phyloP scores from a whole-genome alignment of 805 yeast genomes.

The Schizosaccharomyces octosporus region DNA sequence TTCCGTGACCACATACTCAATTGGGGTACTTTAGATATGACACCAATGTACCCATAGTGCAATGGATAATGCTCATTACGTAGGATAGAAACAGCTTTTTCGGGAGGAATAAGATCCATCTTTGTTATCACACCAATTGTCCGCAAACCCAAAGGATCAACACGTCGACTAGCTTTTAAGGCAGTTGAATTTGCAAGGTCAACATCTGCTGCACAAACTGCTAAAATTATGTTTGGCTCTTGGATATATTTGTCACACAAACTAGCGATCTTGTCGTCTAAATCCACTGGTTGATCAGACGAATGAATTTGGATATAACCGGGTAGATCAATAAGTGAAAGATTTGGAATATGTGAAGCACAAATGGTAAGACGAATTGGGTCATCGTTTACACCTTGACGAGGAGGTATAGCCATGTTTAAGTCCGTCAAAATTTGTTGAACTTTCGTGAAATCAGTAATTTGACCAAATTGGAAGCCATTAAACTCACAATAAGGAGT shows the following conservation, averaged over 20 bases:
- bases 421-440: slow-evolving; percentile 68
- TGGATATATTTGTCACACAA: slow-evolving; percentile 69
- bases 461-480: slow-evolving; percentile 50
- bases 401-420: slow-evolving; percentile 72
- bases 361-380: slow-evolving; percentile 80
- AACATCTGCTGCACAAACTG: slow-evolving; percentile 93
- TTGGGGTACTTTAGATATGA: slow-evolving; percentile 58
- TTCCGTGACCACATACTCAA: slow-evolving; percentile 13
- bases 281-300: slow-evolving; percentile 74
- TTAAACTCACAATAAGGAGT: slow-evolving; percentile 88
- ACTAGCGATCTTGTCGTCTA: slow-evolving; percentile 53
- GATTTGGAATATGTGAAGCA: slow-evolving; percentile 77
- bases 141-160: slow-evolving; percentile 86
- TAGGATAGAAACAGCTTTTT: slow-evolving; percentile 39
- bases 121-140: slow-evolving; percentile 93
- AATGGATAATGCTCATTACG: slow-evolving; percentile 68
- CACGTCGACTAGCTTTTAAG: slow-evolving; percentile 59
- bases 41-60: slow-evolving; percentile 94
- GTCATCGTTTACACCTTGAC: slow-evolving; percentile 72
- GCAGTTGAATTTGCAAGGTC: slow-evolving; percentile 94
- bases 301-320: slow-evolving; percentile 95
- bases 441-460: slow-evolving; percentile 73
- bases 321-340: slow-evolving; percentile 83
- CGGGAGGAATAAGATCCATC: slow-evolving; percentile 67
- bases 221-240: slow-evolving; percentile 80